phyloP scores from a whole-genome alignment of 1,139 yeast species.

The Ashbya aceris region DNA sequence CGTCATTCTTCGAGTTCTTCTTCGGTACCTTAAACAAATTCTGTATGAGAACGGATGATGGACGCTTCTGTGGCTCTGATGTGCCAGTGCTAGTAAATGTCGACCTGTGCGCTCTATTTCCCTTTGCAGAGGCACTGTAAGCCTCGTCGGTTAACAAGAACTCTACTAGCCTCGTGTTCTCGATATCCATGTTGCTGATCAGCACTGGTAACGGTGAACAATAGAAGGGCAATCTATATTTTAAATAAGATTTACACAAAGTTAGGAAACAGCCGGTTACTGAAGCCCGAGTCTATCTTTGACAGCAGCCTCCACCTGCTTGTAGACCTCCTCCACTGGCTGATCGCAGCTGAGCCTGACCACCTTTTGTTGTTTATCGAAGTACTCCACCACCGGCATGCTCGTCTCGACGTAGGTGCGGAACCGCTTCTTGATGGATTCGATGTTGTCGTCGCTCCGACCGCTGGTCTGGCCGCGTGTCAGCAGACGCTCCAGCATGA shows the following conservation, averaged over 20 bases:
- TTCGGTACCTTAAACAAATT: no score
- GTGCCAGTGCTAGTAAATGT: no score
- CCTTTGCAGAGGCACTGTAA: no score
- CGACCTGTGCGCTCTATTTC: no score
- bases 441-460: slow-evolving; percentile 85
- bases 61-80: no score
- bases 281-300: slow-evolving; percentile 26
- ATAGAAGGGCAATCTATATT: no score
- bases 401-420: slow-evolving; percentile 78
- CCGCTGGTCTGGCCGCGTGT: slow-evolving; percentile 95
- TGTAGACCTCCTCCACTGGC: slow-evolving; percentile 69
- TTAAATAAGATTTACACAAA: no score
- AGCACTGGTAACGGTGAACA: no score
- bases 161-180: background rate
- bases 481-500: slow-evolving; percentile 76
- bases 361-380: slow-evolving; percentile 65
- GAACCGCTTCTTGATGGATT: slow-evolving; percentile 83
- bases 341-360: slow-evolving; percentile 71
- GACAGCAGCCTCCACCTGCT: slow-evolving; percentile 59
- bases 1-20: no score
- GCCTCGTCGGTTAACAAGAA: background rate
- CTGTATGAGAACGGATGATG: no score
- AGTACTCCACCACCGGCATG: slow-evolving; percentile 89
- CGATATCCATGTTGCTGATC: background rate
- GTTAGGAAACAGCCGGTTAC: background rate